A percentile compares a stretch with the other conserved stretches of the same genome.
These are phyloP conservation scores for Dictyostelium citrinum DNA, from an alignment of 78 protist genomes.

Conservation along the genomic window DNA sequence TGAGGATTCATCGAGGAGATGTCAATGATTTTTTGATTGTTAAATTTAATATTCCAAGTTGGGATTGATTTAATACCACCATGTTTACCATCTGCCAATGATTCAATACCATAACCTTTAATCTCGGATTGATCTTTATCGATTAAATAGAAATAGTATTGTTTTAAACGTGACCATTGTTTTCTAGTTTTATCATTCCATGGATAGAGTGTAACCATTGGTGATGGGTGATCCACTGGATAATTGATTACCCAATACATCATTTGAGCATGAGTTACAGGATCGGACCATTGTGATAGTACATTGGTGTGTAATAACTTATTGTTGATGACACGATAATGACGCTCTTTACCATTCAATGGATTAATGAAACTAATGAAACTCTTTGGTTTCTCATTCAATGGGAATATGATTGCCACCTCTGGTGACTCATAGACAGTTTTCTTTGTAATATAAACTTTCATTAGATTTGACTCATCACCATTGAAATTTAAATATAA, in stretches of 20 bases:
- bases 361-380: neutral
- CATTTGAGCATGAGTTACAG: neutral
- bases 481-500: neutral
- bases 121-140: neutral
- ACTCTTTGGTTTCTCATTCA: neutral
- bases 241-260: conserved; percentile 20
- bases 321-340: neutral
- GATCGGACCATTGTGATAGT: neutral
- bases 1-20: neutral
- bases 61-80: conserved; percentile 10
- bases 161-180: neutral
- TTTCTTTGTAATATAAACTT: conserved; percentile 4
- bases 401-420: neutral
- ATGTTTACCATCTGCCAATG: conserved; percentile 36
- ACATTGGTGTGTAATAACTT: neutral
- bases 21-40: neutral
- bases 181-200: conserved; percentile 13
- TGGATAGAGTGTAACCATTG: conserved; percentile 15
- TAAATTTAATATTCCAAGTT: conserved; percentile 19
- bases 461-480: neutral
- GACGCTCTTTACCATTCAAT: neutral
- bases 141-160: neutral
- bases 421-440: conserved; percentile 1
- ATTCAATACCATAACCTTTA: conserved; percentile 36
- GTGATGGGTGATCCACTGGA: conserved; percentile 37